A percentile compares a stretch with the other conserved stretches of the same genome.
Evolutionary conservation across 148 eudicot species (phyloP).

Genomic region (Rhododendron mucronatum): DNA sequence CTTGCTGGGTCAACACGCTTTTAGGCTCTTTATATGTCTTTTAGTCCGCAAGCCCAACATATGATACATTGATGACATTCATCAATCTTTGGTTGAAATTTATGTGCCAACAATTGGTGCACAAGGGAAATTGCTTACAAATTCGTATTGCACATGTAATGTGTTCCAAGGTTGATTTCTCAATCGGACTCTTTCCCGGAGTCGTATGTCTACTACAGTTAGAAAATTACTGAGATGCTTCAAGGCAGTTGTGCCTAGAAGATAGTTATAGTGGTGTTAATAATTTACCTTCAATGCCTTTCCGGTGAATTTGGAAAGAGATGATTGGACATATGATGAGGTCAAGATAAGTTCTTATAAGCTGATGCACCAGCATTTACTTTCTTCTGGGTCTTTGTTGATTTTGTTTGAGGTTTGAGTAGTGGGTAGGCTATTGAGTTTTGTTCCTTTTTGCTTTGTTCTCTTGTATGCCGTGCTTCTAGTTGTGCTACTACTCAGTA

Average conservation of each 20-base stretch:
- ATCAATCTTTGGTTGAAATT: too few relatives aligned
- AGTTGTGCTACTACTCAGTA: background rate
- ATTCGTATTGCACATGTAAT: background rate
- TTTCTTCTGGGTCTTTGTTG: background rate
- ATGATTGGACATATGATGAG: background rate
- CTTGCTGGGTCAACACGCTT: too few relatives aligned
- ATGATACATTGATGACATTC: too few relatives aligned
- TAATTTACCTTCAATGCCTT: background rate
- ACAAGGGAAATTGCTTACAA: background rate
- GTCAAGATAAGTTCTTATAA: background rate
- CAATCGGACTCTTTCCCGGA: background rate
- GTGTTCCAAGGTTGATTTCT: background rate
- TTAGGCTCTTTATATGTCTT: too few relatives aligned
- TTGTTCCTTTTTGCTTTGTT: background rate
- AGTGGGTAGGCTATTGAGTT: background rate
- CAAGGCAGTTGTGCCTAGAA: background rate
- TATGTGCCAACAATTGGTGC: background rate
- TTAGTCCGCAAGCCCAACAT: too few relatives aligned
- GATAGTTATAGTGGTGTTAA: background rate
- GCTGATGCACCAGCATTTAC: background rate
- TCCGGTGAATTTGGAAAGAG: background rate
- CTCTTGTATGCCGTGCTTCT: background rate
- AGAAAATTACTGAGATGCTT: background rate
- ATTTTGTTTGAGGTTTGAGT: conserved; percentile 6
- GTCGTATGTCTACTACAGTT: background rate